These are phyloP conservation scores for Holtermanniella nyarrowii DNA, from an alignment of 768 basidiomycete genomes.

Conservation along the genomic window DNA sequence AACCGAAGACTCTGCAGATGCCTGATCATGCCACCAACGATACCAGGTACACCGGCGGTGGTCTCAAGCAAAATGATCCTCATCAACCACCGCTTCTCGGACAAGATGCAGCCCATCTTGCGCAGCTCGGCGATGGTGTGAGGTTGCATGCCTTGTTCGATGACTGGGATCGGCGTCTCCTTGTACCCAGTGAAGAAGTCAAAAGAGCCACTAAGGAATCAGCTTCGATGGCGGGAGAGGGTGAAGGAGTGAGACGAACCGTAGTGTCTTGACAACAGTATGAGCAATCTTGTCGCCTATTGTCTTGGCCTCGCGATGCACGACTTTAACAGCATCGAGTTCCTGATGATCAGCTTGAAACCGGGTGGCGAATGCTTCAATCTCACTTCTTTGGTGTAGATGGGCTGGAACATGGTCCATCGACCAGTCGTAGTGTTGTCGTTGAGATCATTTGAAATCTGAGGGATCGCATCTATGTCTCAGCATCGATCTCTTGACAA, in stretches of 20 bases:
- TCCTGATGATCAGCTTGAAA: slow-evolving; percentile 51
- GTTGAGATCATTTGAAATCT: slow-evolving; percentile 16
- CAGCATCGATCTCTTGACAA: slow-evolving; percentile 3
- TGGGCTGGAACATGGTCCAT: slow-evolving; percentile 90
- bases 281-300: slow-evolving; percentile 64
- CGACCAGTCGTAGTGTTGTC: slow-evolving; percentile 29
- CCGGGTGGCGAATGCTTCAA: slow-evolving; percentile 53
- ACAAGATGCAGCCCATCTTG: slow-evolving; percentile 61
- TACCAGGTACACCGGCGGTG: slow-evolving; percentile 90
- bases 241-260: slow-evolving; percentile 5
- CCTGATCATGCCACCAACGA: slow-evolving; percentile 56
- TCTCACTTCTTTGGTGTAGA: slow-evolving; percentile 52
- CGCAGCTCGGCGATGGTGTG: slow-evolving; percentile 66
- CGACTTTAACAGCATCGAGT: slow-evolving; percentile 49
- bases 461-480: slow-evolving; percentile 12
- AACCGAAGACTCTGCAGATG: slow-evolving; percentile 80
- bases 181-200: slow-evolving; percentile 81
- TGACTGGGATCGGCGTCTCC: slow-evolving; percentile 50
- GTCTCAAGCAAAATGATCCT: slow-evolving; percentile 68
- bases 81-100: slow-evolving; percentile 59
- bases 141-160: slow-evolving; percentile 28
- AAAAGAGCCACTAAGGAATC: slow-evolving; percentile 54
- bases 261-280: slow-evolving; percentile 50
- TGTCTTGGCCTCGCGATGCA: slow-evolving; percentile 57
- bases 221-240: neutral